Percentiles rank a stretch among this genome's conserved stretches.
These are phyloP conservation scores for Rhizophagus prolifer DNA, from an alignment of 192 early-diverging fungal genomes.

Conservation along the genomic window DNA sequence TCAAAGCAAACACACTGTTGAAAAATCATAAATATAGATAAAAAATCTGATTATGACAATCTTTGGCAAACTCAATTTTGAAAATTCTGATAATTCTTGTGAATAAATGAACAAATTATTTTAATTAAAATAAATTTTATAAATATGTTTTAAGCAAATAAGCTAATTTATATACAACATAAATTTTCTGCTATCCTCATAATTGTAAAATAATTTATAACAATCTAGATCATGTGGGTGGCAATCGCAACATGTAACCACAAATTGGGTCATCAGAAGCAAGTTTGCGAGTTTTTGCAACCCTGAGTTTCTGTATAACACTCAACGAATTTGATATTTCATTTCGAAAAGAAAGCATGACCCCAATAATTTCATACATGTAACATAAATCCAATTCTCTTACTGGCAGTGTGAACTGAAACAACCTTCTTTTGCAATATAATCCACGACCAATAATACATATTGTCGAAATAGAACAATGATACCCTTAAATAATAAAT, in stretches of 20 bases:
- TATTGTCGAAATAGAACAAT: slow-evolving; percentile 10
- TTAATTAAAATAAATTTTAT: no score
- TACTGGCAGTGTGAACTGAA: slow-evolving; percentile 7
- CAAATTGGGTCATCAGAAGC: slow-evolving; percentile 8
- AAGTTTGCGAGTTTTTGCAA: slow-evolving; percentile 8
- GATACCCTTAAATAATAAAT: slow-evolving; percentile 20
- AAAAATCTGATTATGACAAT: no score
- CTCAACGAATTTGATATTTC: slow-evolving; percentile 3
- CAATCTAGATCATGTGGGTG: background rate
- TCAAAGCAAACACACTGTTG: no score
- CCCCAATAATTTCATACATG: slow-evolving; percentile 6
- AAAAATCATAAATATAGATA: no score
- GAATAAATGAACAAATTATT: no score
- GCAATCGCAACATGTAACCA: slow-evolving; percentile 14
- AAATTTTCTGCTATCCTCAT: no score
- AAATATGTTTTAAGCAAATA: no score
- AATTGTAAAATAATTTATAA: no score
- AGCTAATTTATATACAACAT: no score
- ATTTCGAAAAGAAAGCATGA: slow-evolving; percentile 22
- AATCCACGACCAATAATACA: slow-evolving; percentile 17
- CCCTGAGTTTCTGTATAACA: slow-evolving; percentile 17
- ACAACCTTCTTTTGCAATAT: slow-evolving; percentile 16
- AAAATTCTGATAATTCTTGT: no score
- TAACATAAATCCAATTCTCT: background rate
- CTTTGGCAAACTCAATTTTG: no score